Base-by-base conservation (phyloP, 1,139 yeast genomes). In the Debaryomycetaceae sp. region DNA sequence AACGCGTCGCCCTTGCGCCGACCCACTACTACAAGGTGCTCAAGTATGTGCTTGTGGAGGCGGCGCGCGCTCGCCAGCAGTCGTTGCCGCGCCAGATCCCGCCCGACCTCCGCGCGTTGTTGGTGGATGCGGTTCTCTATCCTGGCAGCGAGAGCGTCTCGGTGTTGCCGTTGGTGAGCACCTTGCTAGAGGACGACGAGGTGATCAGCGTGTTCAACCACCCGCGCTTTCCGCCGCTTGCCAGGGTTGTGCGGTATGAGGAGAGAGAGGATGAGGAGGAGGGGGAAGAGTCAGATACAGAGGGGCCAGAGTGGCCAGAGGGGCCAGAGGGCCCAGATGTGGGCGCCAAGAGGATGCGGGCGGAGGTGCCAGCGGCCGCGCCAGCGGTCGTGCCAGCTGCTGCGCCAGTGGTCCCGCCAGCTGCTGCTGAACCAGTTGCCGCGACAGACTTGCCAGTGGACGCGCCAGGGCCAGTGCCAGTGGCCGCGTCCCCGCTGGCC, bases 211-310 rank as follows among this genome's bases (percentile, higher is more conserved):
- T 78, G 3, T 63, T 85, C 45, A 70, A 76, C 38, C 83, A 83
- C 45, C 95, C 96, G 23, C 65, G 93, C 42, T 74, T 86, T 43
- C 96, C 96, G 2, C 73, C 85, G 24, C 56, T 71, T 33, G 68
- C 75, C 4, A 45, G 54, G 22, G 57, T 64, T 32, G 53, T 61
- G 29, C 38, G 36, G 21, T 23, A 10, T 5, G 34, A 16, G 3
- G 31, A 14, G 16, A 47, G 43, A 26, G 55, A 42, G 12, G 52
- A 48, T 15, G 44, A 40, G 15, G 45, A 39, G 13, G 48, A 41
- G 15, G 45, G 30, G 23, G 23, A 5, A 38, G 28, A 10, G 13
- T 10, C 10, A 6, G 19, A 18, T 26, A n/a, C 10, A 5, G n/a
- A 23, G 14, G 17, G 18, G 17, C 17, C 17, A 12, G 25, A 15